Conservation (phyloP, 768 basidiomycete genomes). For the Phylloporus sp. region DNA sequence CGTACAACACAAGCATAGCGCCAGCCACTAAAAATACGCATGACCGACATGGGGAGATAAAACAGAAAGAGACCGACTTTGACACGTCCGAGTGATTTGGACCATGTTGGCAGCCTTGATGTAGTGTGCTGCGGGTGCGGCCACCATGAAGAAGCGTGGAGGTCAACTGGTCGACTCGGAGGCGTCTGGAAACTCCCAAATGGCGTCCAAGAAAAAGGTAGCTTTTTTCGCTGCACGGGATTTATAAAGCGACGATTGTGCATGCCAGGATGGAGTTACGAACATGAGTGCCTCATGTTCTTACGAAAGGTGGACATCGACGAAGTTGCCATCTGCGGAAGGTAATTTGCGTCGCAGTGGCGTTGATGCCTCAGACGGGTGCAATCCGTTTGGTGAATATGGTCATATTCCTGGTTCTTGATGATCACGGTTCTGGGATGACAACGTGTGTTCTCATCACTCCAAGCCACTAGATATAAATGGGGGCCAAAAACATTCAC, state of each 20-base stretch:
- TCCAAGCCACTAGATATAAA: background rate
- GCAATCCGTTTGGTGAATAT: background rate
- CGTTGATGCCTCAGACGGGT: background rate
- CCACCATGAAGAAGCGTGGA: conserved; percentile 1
- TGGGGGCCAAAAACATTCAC: background rate
- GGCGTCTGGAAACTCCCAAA: background rate
- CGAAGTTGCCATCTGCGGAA: background rate
- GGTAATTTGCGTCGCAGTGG: background rate
- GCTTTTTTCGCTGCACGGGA: background rate
- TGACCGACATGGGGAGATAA: background rate
- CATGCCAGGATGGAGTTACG: background rate
- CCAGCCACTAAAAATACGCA: conserved; percentile 1
- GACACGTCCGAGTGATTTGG: conserved; percentile 3
- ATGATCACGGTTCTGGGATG: background rate
- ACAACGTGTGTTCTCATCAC: background rate
- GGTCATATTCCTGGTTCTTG: background rate
- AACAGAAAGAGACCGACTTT: conserved; percentile 5
- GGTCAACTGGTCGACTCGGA: conserved; percentile 1
- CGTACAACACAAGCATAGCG: conserved; percentile 13
- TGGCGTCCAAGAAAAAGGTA: background rate
- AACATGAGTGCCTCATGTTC: background rate
- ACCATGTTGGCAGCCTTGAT: conserved; percentile 1
- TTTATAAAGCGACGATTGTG: background rate
- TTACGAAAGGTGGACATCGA: background rate
- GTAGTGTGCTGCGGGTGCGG: conserved; percentile 1